A percentile compares a stretch with the other conserved stretches of the same genome.
These are phyloP conservation scores for Penicillium sp. DNA, from an alignment of 2,329 filamentous ascomycete species.

Conservation along the genomic window DNA sequence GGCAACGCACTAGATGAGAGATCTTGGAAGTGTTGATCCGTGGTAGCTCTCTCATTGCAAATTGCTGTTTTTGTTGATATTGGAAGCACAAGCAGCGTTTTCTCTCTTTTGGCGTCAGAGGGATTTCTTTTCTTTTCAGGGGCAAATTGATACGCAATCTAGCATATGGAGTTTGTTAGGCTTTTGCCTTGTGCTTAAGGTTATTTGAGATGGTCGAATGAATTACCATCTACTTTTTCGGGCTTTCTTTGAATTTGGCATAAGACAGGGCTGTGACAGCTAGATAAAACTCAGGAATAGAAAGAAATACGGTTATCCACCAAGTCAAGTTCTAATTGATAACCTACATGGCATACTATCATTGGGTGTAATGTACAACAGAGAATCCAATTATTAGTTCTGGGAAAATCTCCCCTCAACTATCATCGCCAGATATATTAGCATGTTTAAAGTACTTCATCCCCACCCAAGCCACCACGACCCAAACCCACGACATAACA, in stretches of 20 bases:
- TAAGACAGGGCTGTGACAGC: not conserved
- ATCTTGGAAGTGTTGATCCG: not conserved
- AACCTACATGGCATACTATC: not conserved
- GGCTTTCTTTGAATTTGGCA: not conserved
- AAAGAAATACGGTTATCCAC: not conserved
- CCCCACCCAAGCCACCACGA: conserved; percentile 94
- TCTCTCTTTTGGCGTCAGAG: not conserved
- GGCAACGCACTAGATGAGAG: conserved; percentile 15
- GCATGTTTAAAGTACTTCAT: conserved; percentile 99
- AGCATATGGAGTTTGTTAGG: conserved; percentile 17
- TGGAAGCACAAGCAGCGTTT: not conserved
- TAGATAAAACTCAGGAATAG: not conserved
- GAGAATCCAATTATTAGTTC: not conserved
- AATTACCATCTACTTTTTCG: not conserved
- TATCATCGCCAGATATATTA: conserved; percentile 75
- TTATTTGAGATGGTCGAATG: not conserved
- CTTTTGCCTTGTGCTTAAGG: not conserved
- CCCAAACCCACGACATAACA: conserved; percentile 99
- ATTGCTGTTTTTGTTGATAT: conserved; percentile 1
- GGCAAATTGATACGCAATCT: conserved; percentile 9
- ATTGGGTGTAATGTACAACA: conserved; percentile 8
- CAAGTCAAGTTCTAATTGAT: not conserved
- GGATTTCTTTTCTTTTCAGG: not conserved
- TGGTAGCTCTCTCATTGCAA: not conserved
- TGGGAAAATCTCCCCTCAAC: conserved; percentile 27